Evolutionary conservation across 2,329 filamentous ascomycete species (phyloP), one percentile per base, ranked within the genome.

Genomic region (Mycocentrospora acerina): DNA sequence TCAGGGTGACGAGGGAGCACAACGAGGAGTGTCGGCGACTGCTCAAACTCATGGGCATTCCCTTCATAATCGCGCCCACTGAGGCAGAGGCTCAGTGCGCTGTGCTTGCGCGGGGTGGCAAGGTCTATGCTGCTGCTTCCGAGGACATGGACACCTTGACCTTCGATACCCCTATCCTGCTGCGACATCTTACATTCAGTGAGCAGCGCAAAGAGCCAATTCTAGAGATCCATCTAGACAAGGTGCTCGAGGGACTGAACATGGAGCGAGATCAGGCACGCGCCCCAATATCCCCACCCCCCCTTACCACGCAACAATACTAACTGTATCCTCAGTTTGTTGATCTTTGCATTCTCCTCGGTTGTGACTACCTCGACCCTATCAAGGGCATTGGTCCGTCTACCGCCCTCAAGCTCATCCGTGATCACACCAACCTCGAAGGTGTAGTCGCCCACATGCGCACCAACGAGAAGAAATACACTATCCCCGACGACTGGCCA

Each of bases 141-240:
- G 93, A 98, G 71, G 93, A 98, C 71, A 98, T 98, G 93, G 93
- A 98, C 64, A 98, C 93, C 0, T 74, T 98, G 38, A 97, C 91
- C 60, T 98, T 98, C 69, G 83, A 96, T 59, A 79, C 90, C 35
- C 93, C 93, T 0, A 90, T 98, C 42, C 73, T 98, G 31, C 73
- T 98, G 49, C 81, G 93, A 33, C 90, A 98, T 70, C 79, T 98
- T 48, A 98, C 93, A 2, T 97, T 96, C 68, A 94, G 89, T 63
- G 93, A 98, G 74, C 90, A 95, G 73, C 81, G 91, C 49, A 98
- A 98, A 71, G 90, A 97, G 66, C 93, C 93, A 0, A 96, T 98
- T 54, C 90, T 94, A 59, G 93, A 98, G 68, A 95, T 98, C 34
- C 84, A 88, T 59, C 72, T 97, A 12, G 84, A 89, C 57, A 90